Percentiles rank a stretch among this genome's conserved stretches.
Evolutionary conservation across 2,329 filamentous ascomycete species (phyloP).

Genomic region (Arachnomyces sp.): DNA sequence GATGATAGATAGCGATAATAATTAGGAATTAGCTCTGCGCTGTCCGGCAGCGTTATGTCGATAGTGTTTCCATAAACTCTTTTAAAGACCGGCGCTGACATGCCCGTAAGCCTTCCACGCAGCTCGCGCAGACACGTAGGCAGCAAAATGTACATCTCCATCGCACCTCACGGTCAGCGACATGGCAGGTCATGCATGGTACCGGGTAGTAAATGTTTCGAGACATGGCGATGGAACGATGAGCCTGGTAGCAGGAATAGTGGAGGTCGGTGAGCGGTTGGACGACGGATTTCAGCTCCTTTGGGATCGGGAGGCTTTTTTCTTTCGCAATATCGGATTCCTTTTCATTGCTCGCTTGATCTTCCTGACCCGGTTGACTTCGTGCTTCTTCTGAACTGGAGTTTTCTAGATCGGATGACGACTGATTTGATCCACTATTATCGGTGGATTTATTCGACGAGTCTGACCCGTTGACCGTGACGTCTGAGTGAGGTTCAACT

Average conservation of each 20-base stretch:
- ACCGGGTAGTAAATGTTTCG: constrained; percentile 33
- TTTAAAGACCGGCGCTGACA: constrained; percentile 25
- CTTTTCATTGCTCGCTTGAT: not conserved
- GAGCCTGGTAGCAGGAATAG: constrained; percentile 33
- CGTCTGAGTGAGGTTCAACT: too few species aligned
- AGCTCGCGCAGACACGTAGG: constrained; percentile 32
- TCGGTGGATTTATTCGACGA: too few species aligned
- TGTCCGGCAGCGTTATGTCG: too few species aligned
- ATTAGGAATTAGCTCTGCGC: too few species aligned
- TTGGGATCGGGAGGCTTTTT: not conserved
- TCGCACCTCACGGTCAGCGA: constrained; percentile 29
- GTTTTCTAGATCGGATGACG: too few species aligned
- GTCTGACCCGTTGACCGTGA: too few species aligned
- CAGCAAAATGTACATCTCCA: constrained; percentile 37
- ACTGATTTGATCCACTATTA: too few species aligned
- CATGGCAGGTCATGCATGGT: constrained; percentile 38
- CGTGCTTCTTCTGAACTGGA: too few species aligned
- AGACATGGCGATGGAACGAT: constrained; percentile 27
- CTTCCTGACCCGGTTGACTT: too few species aligned
- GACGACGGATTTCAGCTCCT: constrained; percentile 17
- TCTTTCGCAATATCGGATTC: not conserved
- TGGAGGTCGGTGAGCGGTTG: constrained; percentile 31
- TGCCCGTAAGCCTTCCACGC: constrained; percentile 27
- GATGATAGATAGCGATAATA: too few species aligned
- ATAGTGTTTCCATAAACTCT: constrained; percentile 21